Conservation (phyloP, 805 yeast genomes). For the Metschnikowia dekortorum region DNA sequence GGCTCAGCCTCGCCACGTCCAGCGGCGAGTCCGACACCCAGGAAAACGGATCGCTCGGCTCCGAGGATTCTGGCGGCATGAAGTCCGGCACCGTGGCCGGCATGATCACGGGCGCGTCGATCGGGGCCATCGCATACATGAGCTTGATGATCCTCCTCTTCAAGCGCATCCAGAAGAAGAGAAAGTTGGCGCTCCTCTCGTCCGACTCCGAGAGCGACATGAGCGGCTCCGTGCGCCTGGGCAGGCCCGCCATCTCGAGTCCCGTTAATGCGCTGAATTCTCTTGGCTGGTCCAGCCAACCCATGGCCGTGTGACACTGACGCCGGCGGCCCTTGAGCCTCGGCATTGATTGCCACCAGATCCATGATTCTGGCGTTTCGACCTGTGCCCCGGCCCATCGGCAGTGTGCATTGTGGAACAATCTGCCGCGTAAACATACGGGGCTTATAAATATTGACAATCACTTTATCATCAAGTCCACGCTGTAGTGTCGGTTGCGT, state of each 20-base stretch:
- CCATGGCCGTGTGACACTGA: not conserved
- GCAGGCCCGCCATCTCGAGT: constrained; percentile 48
- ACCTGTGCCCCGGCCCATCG: not conserved
- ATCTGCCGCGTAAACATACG: too few species aligned
- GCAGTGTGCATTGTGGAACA: not conserved
- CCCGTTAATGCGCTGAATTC: constrained; percentile 72
- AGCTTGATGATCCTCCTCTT: constrained; percentile 53
- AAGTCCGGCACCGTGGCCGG: constrained; percentile 57
- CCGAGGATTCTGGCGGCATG: constrained; percentile 11
- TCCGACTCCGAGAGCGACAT: constrained; percentile 37
- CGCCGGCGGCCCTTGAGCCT: not conserved
- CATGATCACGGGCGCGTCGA: constrained; percentile 76
- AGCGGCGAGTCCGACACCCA: constrained; percentile 5
- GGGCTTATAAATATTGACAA: too few species aligned
- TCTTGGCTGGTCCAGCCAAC: constrained; percentile 53
- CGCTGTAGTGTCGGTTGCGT: too few species aligned
- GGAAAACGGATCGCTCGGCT: constrained; percentile 36
- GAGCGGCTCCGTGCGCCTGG: constrained; percentile 27
- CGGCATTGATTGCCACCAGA: not conserved
- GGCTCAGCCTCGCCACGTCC: constrained; percentile 25
- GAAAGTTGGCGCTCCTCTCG: constrained; percentile 35
- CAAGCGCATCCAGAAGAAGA: constrained; percentile 45
- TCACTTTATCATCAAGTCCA: too few species aligned
- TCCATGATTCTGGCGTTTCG: not conserved
- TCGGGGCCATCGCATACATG: constrained; percentile 68